A percentile compares a stretch with the other conserved stretches of the same genome.
phyloP scores from a whole-genome alignment of 768 basidiomycete genomes.

The Russula vinacea region DNA sequence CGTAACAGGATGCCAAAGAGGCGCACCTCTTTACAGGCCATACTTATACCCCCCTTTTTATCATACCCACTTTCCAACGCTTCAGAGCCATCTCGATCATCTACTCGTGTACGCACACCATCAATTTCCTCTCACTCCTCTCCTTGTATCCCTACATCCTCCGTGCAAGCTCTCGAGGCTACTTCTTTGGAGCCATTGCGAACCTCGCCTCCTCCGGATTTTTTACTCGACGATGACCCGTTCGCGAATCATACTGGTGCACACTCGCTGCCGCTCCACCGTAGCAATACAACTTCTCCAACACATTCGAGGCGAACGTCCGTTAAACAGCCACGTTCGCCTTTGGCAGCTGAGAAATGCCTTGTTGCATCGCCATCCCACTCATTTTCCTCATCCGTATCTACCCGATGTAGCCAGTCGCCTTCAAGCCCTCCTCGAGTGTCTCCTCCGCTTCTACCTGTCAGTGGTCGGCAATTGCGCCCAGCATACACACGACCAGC shows the following conservation, averaged over 20 bases:
- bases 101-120: constrained; percentile 29
- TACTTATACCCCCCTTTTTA: constrained; percentile 50
- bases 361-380: constrained; percentile 14
- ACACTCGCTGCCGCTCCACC: constrained; percentile 26
- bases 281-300: constrained; percentile 26
- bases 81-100: constrained; percentile 32
- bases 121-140: constrained; percentile 25
- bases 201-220: constrained; percentile 36
- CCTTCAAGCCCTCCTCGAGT: constrained; percentile 25
- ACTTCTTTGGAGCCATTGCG: constrained; percentile 27
- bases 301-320: constrained; percentile 20
- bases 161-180: constrained; percentile 6
- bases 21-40: constrained; percentile 52
- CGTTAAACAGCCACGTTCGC: constrained; percentile 24
- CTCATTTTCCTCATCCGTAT: constrained; percentile 10
- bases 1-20: constrained; percentile 44
- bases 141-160: constrained; percentile 13
- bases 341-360: constrained; percentile 15
- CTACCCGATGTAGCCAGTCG: constrained; percentile 27
- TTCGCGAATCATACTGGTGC: constrained; percentile 57
- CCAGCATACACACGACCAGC: constrained; percentile 46
- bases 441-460: constrained; percentile 25
- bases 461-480: constrained; percentile 34
- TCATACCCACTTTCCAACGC: constrained; percentile 33
- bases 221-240: constrained; percentile 66